phyloP scores from a whole-genome alignment of 257 asterid genomes.

The Solanum pennellii region DNA sequence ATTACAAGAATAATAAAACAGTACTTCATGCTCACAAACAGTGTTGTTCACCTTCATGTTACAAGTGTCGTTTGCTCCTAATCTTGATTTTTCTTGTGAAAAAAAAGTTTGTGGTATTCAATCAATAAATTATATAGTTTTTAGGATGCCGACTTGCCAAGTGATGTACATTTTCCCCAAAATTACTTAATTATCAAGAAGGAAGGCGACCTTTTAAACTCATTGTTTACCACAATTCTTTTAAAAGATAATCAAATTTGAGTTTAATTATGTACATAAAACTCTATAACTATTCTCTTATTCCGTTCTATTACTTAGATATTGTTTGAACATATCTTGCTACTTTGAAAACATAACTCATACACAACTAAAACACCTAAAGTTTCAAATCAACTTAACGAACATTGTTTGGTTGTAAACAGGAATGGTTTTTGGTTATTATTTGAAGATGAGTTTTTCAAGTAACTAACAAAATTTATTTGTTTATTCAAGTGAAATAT shows the following conservation, averaged over 20 bases:
- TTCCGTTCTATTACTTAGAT: background rate
- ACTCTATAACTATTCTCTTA: background rate
- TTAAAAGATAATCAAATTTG: background rate
- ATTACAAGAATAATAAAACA: background rate
- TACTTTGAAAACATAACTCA: background rate
- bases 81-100: background rate
- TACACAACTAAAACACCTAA: background rate
- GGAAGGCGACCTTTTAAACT: background rate
- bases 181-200: background rate
- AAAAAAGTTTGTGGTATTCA: background rate
- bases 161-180: background rate
- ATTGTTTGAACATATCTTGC: background rate
- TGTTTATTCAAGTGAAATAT: background rate
- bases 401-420: background rate
- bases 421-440: background rate
- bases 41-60: background rate
- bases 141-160: background rate
- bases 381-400: background rate
- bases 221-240: background rate
- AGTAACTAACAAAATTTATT: background rate
- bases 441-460: background rate
- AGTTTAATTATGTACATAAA: background rate
- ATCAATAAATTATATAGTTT: background rate
- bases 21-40: background rate
- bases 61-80: background rate